phyloP scores from a whole-genome alignment of 345 rosid species.

The Dipteronia dyeriana region DNA sequence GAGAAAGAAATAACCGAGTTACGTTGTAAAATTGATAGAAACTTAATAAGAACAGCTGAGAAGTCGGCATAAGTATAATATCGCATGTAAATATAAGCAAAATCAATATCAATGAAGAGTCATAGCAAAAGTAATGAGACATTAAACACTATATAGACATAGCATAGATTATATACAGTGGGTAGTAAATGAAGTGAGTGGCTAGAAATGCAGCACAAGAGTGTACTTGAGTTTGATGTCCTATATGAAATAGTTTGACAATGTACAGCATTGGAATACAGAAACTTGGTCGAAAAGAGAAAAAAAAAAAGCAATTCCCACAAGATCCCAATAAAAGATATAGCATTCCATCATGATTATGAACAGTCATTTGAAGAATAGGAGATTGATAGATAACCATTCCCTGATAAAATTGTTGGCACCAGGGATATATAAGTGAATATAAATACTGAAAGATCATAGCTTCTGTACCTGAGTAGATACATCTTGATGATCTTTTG shows the following conservation, averaged over 20 bases:
- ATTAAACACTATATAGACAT: neutral
- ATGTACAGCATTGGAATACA: neutral
- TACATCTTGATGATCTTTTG: slow-evolving; percentile 20
- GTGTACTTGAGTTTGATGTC: neutral
- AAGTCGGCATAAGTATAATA: neutral
- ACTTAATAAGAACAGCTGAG: neutral
- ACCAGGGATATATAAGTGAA: neutral
- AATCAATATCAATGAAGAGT: neutral
- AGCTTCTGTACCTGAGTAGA: slow-evolving; percentile 19
- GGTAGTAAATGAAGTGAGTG: neutral
- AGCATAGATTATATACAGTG: neutral
- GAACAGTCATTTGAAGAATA: neutral
- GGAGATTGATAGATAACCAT: neutral
- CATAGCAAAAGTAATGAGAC: neutral
- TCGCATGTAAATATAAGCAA: neutral
- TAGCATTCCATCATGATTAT: neutral
- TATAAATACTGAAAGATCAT: neutral
- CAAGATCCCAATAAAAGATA: neutral
- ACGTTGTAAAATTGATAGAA: neutral
- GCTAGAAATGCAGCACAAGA: neutral
- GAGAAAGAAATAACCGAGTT: neutral
- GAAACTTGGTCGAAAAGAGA: neutral
- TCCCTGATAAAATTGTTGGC: neutral
- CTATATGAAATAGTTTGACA: neutral
- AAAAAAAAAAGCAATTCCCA: neutral